Conservation (phyloP, 768 basidiomycete species). For the Mycena haematopus region DNA sequence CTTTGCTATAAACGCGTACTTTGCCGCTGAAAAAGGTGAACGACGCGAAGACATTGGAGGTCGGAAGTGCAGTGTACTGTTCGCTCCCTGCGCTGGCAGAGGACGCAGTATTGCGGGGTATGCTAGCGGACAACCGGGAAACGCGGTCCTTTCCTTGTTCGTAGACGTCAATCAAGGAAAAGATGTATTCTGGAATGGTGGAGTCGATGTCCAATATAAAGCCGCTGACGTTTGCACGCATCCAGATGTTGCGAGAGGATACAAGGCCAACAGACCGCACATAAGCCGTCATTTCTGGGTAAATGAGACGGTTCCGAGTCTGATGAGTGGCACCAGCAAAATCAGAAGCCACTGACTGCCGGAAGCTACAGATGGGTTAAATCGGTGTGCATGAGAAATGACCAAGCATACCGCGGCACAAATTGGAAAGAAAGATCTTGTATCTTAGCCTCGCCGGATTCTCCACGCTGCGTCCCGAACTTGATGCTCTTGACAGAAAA, state of each 20-base stretch:
- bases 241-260: constrained; percentile 59
- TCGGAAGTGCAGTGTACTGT: constrained; percentile 48
- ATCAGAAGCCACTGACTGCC: constrained; percentile 71
- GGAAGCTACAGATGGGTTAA: constrained; percentile 64
- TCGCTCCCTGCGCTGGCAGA: constrained; percentile 6
- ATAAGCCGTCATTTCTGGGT: constrained; percentile 82
- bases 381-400: constrained; percentile 15
- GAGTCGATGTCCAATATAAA: constrained; percentile 88
- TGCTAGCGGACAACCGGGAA: constrained; percentile 63
- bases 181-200: constrained; percentile 76
- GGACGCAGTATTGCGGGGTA: constrained; percentile 46
- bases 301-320: constrained; percentile 74
- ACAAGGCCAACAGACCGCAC: constrained; percentile 61
- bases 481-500: constrained; percentile 79
- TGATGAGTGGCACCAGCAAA: constrained; percentile 74
- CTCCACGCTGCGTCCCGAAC: constrained; percentile 76
- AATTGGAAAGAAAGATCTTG: constrained; percentile 85
- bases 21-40: constrained; percentile 86
- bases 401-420: constrained; percentile 63
- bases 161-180: constrained; percentile 87
- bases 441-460: constrained; percentile 79
- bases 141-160: constrained; percentile 81
- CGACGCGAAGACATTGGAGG: constrained; percentile 67
- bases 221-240: constrained; percentile 78
- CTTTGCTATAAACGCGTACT: constrained; percentile 71